A percentile compares a stretch with the other conserved stretches of the same genome.
These are phyloP conservation scores for Fagopyrum tataricum DNA, from an alignment of 148 eudicot genomes.

Conservation along the genomic window DNA sequence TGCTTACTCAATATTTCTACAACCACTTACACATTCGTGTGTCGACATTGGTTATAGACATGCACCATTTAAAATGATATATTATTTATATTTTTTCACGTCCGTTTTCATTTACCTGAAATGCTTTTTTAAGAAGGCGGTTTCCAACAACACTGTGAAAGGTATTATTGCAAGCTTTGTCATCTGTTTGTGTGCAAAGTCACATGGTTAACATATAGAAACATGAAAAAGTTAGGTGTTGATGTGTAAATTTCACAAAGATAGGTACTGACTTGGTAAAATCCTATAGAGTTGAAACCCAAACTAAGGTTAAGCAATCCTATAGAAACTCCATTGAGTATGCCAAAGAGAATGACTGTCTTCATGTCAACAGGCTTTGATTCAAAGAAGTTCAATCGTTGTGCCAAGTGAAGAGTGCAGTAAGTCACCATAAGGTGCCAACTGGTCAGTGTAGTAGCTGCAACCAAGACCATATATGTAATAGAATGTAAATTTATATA, in stretches of 20 bases:
- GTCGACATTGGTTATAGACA: too few relatives aligned
- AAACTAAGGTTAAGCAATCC: conserved; percentile 88
- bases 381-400: conserved; percentile 73
- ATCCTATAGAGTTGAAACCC: conserved; percentile 95
- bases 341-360: conserved; percentile 69
- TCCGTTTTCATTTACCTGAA: too few relatives aligned
- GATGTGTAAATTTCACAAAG: background rate
- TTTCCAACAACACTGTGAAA: conserved; percentile 83
- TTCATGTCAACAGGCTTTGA: conserved; percentile 69
- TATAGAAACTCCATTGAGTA: conserved; percentile 78
- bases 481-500: too few relatives aligned
- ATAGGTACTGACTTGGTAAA: conserved; percentile 26
- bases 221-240: background rate
- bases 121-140: conserved; percentile 74
- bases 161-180: conserved; percentile 46
- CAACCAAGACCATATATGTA: background rate
- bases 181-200: background rate
- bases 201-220: too few relatives aligned
- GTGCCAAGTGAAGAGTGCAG: conserved; percentile 69
- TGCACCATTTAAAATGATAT: too few relatives aligned
- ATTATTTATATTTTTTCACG: too few relatives aligned
- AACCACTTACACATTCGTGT: too few relatives aligned
- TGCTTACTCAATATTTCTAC: too few relatives aligned
- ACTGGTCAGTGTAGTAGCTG: conserved; percentile 95
- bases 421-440: conserved; percentile 96